phyloP scores from a whole-genome alignment of 257 asterid species.

The Scutellaria barbata region DNA sequence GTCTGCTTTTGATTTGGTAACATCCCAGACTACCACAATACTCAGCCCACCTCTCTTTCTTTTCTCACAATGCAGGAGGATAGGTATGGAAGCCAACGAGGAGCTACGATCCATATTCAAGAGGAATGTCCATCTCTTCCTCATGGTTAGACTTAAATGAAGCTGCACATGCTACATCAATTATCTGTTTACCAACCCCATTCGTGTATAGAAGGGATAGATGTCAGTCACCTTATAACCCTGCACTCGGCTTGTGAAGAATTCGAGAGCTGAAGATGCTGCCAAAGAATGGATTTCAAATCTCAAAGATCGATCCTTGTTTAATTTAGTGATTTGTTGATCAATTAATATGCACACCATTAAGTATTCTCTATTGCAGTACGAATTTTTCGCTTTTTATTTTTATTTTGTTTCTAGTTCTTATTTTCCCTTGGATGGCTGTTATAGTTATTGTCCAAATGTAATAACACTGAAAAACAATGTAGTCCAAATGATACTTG shows the following conservation, averaged over 20 bases:
- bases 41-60: not conserved
- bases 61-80: constrained; percentile 59
- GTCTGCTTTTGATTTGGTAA: not conserved
- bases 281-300: not conserved
- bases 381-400: no score
- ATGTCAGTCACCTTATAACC: constrained; percentile 4
- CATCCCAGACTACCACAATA: not conserved
- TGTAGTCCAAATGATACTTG: not conserved
- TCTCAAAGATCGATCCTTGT: not conserved
- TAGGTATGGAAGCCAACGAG: constrained; percentile 92
- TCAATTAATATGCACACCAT: not conserved
- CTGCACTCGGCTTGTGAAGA: constrained; percentile 22
- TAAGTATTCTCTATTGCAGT: no score
- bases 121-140: constrained; percentile 80
- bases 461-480: not conserved
- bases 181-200: no score
- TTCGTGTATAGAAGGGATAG: constrained; percentile 28
- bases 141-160: constrained; percentile 81
- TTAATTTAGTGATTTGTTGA: not conserved
- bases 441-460: not conserved
- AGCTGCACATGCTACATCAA: not conserved
- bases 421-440: no score
- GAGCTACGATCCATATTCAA: constrained; percentile 85
- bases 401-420: no score
- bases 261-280: constrained; percentile 20